phyloP scores from a whole-genome alignment of 495 filamentous ascomycete genomes.

The Penicillium lividum region DNA sequence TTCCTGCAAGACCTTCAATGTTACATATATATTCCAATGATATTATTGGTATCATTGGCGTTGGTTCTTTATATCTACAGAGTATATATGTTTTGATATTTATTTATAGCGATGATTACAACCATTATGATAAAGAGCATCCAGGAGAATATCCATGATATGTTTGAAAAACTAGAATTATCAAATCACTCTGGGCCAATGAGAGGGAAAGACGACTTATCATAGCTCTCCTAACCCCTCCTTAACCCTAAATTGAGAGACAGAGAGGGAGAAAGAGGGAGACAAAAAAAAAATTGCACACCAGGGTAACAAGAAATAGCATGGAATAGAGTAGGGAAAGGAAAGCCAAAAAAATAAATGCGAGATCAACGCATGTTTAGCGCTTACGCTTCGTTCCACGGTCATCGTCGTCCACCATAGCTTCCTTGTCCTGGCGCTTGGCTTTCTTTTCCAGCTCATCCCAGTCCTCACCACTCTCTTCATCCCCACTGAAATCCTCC shows the following conservation, averaged over 20 bases:
- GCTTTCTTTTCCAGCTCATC: constrained; percentile 91
- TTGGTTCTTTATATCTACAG: not conserved
- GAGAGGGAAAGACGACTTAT: no score
- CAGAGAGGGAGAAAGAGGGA: not conserved
- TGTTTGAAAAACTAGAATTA: no score
- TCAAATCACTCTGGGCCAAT: no score
- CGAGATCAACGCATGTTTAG: constrained; percentile 18
- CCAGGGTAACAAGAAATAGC: not conserved
- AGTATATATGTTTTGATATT: no score
- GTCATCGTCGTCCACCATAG: constrained; percentile 70
- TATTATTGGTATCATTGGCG: not conserved
- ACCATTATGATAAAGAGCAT: no score
- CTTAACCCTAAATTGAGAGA: no score
- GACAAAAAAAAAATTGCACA: not conserved
- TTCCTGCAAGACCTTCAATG: not conserved
- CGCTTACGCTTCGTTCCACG: constrained; percentile 59
- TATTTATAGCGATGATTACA: no score
- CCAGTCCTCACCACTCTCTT: constrained; percentile 88
- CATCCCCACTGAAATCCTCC: constrained; percentile 69
- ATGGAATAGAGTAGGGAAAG: not conserved
- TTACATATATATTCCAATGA: not conserved
- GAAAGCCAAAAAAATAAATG: constrained; percentile 1
- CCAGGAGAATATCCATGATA: no score
- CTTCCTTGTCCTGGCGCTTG: constrained; percentile 81
- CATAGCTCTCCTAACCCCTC: not conserved